Percentiles rank a stretch among this genome's conserved stretches.
Evolutionary conservation across 139 green algal species (phyloP).

Genomic region (Mesotaenium endlicherianum): DNA sequence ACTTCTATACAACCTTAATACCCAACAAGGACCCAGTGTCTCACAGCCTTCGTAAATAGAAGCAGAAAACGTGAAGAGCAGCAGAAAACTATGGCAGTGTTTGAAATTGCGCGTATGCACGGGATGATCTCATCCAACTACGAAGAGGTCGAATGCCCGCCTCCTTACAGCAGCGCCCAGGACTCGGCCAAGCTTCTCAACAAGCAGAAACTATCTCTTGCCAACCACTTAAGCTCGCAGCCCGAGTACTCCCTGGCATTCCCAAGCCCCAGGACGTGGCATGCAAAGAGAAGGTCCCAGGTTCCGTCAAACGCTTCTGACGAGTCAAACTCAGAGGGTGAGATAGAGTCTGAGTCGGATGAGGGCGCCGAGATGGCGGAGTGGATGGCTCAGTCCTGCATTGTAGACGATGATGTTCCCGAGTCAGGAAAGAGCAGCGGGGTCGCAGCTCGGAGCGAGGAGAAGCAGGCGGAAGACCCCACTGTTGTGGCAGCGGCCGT

Average conservation of each 20-base stretch:
- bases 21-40: too few species aligned
- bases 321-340: background rate
- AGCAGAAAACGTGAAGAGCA: too few species aligned
- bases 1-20: too few species aligned
- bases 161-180: background rate
- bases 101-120: background rate
- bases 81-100: too few species aligned
- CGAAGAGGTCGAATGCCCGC: background rate
- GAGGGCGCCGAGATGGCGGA: background rate
- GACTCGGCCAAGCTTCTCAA: background rate
- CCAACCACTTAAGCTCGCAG: background rate
- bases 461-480: too few species aligned
- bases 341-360: background rate
- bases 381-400: constrained; percentile 16
- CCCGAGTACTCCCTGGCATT: background rate
- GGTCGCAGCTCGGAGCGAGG: too few species aligned
- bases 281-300: background rate
- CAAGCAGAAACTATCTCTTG: too few species aligned
- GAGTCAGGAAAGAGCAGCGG: too few species aligned
- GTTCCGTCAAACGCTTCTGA: background rate
- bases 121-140: background rate
- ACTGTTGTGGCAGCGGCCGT: too few species aligned
- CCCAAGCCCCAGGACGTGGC: background rate
- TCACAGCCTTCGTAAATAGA: too few species aligned
- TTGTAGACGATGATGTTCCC: background rate